Evolutionary conservation across 1,284 basidiomycete genomes (phyloP).

Genomic region (Marasmius fiardii): DNA sequence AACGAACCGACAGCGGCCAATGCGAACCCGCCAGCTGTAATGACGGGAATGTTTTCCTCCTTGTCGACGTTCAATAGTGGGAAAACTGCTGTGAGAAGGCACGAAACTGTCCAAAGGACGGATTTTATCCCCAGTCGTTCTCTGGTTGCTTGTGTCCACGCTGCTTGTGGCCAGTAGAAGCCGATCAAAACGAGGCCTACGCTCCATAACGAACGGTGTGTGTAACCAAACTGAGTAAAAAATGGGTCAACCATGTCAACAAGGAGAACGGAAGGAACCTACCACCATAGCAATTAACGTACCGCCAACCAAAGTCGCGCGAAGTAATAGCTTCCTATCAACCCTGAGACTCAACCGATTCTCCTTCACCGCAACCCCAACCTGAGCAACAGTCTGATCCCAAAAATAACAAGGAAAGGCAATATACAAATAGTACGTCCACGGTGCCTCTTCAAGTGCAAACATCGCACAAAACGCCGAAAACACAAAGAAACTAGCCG

Average conservation of each 20-base stretch:
- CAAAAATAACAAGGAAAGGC: constrained; percentile 79
- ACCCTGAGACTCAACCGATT: constrained; percentile 12
- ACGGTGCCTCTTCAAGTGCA: constrained; percentile 60
- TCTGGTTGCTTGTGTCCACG: constrained; percentile 38
- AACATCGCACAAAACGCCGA: constrained; percentile 50
- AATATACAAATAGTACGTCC: constrained; percentile 78
- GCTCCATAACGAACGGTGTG: constrained; percentile 72
- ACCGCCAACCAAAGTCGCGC: constrained; percentile 31
- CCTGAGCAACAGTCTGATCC: constrained; percentile 43
- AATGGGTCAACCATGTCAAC: neutral
- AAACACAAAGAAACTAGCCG: constrained; percentile 24
- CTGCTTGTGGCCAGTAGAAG: constrained; percentile 59
- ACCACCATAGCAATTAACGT: constrained; percentile 74
- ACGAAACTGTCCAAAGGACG: constrained; percentile 50
- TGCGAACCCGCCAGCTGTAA: constrained; percentile 33
- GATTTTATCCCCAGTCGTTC: constrained; percentile 27
- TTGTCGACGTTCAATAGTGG: constrained; percentile 76
- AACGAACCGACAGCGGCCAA: constrained; percentile 19
- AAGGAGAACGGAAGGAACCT: constrained; percentile 23
- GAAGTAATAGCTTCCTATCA: constrained; percentile 19
- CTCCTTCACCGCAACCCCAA: constrained; percentile 13
- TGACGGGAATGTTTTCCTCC: constrained; percentile 55
- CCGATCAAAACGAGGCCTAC: constrained; percentile 65
- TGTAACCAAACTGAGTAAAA: constrained; percentile 56
- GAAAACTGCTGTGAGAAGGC: constrained; percentile 60